Percentiles rank a stretch among this genome's conserved stretches.
These are phyloP conservation scores for Arthrinium phaeospermum DNA, from an alignment of 2,329 filamentous ascomycete species.

Conservation along the genomic window DNA sequence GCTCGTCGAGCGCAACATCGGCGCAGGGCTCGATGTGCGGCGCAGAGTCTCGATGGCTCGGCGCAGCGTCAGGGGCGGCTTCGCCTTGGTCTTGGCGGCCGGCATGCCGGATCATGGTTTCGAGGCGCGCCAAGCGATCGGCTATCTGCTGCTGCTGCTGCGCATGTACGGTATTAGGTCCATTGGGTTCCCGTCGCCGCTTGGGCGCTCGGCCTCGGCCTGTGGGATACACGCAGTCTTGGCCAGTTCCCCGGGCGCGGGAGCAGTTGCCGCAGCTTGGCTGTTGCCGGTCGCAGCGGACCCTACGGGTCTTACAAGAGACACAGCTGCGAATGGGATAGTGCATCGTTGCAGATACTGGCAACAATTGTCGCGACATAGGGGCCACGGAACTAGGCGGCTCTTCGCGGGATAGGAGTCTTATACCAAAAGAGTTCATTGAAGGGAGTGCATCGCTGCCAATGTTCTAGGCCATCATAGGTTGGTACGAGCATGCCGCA, in stretches of 20 bases:
- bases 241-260: background rate
- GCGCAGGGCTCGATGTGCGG: background rate
- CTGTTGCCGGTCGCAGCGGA: conserved; percentile 11
- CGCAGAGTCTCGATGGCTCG: background rate
- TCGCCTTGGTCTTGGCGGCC: background rate
- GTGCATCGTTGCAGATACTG: background rate
- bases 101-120: background rate
- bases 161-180: background rate
- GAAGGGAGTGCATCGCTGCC: background rate
- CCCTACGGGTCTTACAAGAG: background rate
- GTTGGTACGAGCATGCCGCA: background rate
- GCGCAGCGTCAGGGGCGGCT: background rate
- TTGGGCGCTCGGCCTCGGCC: conserved; percentile 6
- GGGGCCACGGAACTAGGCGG: background rate
- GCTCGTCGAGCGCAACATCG: background rate
- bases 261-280: background rate
- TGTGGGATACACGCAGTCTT: background rate
- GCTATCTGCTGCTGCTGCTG: background rate
- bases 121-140: background rate
- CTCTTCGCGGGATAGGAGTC: background rate
- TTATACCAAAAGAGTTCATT: background rate
- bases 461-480: background rate
- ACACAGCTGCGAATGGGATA: background rate
- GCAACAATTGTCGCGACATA: background rate
- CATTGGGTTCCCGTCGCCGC: background rate